Evolutionary conservation across 1,139 yeast genomes (phyloP).

Genomic region (Scheffersomyces parashehatae): DNA sequence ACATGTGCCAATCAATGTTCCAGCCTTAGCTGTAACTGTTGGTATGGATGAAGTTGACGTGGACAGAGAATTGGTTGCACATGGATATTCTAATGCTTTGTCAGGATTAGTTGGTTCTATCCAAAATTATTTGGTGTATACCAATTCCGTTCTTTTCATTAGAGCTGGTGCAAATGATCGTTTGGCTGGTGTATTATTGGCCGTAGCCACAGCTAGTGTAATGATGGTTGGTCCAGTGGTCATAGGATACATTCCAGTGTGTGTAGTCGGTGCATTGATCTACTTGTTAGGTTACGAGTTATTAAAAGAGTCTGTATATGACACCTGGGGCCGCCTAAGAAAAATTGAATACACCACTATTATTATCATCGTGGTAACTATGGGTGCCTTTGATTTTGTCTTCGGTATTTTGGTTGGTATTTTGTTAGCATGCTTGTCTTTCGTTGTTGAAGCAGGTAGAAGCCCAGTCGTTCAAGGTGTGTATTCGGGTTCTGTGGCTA

Average conservation of each 20-base stretch:
- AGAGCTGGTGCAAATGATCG: conserved; percentile 93
- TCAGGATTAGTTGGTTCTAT: conserved; percentile 87
- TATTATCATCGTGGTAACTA: conserved; percentile 77
- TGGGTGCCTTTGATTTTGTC: conserved; percentile 97
- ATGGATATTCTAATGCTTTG: conserved; percentile 86
- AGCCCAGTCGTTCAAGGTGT: conserved; percentile 80
- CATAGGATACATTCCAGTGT: conserved; percentile 92
- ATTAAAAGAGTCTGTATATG: conserved; percentile 80
- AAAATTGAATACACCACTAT: conserved; percentile 83
- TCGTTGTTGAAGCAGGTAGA: conserved; percentile 87
- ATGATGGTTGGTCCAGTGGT: conserved; percentile 89
- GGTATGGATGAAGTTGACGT: conserved; percentile 87
- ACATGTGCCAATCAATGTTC: conserved; percentile 96
- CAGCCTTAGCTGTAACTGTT: conserved; percentile 90
- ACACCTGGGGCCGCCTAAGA: conserved; percentile 76
- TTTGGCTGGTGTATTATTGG: conserved; percentile 83
- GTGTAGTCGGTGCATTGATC: conserved; percentile 92
- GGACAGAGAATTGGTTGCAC: conserved; percentile 90
- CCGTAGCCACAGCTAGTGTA: conserved; percentile 73
- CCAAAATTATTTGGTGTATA: conserved; percentile 91
- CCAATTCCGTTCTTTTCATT: conserved; percentile 87
- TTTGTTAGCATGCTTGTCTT: conserved; percentile 85
- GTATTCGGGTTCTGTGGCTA: conserved; percentile 84
- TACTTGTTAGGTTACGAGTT: conserved; percentile 89
- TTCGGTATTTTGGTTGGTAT: conserved; percentile 90